A percentile compares a stretch with the other conserved stretches of the same genome.
Evolutionary conservation across 176 grass and related monocot genomes (phyloP).

Genomic region (Carex scoparia): DNA sequence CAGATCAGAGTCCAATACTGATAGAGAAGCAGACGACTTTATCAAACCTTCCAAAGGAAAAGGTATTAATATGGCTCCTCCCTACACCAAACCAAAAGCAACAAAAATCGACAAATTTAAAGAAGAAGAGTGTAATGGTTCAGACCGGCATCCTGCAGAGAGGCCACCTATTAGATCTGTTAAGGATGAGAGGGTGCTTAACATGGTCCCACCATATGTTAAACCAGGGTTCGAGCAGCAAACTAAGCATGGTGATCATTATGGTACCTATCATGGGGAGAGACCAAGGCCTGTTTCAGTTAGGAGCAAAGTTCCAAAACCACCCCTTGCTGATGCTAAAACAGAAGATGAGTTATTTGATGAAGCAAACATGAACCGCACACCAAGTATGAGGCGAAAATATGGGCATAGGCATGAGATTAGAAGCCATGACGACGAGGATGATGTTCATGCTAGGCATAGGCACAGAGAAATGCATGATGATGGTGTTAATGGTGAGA

Average conservation of each 20-base stretch:
- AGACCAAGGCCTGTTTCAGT: constrained; percentile 48
- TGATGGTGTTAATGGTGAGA: constrained; percentile 21
- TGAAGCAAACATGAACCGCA: constrained; percentile 31
- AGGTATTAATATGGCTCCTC: constrained; percentile 48
- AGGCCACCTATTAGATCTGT: constrained; percentile 23
- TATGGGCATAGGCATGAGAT: constrained; percentile 30
- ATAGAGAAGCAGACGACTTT: constrained; percentile 40
- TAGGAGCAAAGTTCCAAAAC: constrained; percentile 45
- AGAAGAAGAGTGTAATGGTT: constrained; percentile 34
- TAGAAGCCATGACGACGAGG: constrained; percentile 22
- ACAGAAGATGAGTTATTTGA: constrained; percentile 9
- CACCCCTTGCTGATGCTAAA: constrained; percentile 26
- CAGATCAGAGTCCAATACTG: constrained; percentile 25
- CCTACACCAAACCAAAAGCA: constrained; percentile 57
- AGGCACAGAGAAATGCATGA: constrained; percentile 20
- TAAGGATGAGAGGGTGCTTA: constrained; percentile 36
- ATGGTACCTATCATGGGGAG: constrained; percentile 27
- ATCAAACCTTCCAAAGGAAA: constrained; percentile 35
- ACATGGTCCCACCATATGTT: constrained; percentile 73
- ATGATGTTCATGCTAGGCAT: constrained; percentile 27
- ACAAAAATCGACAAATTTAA: constrained; percentile 12
- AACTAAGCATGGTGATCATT: constrained; percentile 5
- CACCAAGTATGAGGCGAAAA: constrained; percentile 33
- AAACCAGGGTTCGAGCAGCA: constrained; percentile 30
- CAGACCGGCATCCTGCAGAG: constrained; percentile 13